Evolutionary conservation across 2,329 filamentous ascomycete species (phyloP).

Genomic region (Colletotrichum truncatum): DNA sequence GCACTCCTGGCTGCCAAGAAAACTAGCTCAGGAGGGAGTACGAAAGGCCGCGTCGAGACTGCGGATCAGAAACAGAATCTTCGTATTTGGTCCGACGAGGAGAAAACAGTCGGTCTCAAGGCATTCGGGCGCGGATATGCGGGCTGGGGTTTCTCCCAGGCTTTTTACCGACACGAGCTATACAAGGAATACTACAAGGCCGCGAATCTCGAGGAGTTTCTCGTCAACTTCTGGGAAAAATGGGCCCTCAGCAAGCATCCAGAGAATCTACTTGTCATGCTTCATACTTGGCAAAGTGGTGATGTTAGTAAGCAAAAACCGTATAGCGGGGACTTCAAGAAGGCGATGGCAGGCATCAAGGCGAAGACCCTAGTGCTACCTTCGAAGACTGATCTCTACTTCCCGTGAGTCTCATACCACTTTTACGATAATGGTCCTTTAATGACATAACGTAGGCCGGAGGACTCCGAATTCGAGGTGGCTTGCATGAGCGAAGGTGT

Average conservation of each 20-base stretch:
- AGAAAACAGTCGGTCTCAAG: slow-evolving; percentile 60
- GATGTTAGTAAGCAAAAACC: slow-evolving; percentile 75
- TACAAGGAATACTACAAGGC: slow-evolving; percentile 56
- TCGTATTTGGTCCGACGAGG: slow-evolving; percentile 50
- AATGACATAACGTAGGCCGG: slow-evolving; percentile 52
- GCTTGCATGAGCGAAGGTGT: slow-evolving; percentile 47
- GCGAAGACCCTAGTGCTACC: slow-evolving; percentile 78
- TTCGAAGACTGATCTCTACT: slow-evolving; percentile 80
- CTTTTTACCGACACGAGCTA: slow-evolving; percentile 79
- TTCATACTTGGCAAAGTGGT: slow-evolving; percentile 81
- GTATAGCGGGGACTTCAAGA: slow-evolving; percentile 73
- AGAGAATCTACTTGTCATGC: slow-evolving; percentile 78
- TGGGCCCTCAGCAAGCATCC: slow-evolving; percentile 81
- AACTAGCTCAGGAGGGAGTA: slow-evolving; percentile 59
- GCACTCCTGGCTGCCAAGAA: slow-evolving; percentile 53
- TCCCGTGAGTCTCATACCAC: slow-evolving; percentile 54
- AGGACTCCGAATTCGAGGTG: slow-evolving; percentile 82
- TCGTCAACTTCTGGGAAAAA: slow-evolving; percentile 78
- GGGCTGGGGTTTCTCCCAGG: slow-evolving; percentile 83
- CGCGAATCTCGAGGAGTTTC: slow-evolving; percentile 73
- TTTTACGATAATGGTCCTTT: neutral
- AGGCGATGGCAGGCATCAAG: slow-evolving; percentile 74
- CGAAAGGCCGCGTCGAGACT: slow-evolving; percentile 37
- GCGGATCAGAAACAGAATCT: slow-evolving; percentile 28
- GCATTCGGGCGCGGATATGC: slow-evolving; percentile 81